Percentiles rank a stretch among this genome's conserved stretches.
Conservation (phyloP, 2,329 filamentous ascomycete species). For the Fulvia fulva region DNA sequence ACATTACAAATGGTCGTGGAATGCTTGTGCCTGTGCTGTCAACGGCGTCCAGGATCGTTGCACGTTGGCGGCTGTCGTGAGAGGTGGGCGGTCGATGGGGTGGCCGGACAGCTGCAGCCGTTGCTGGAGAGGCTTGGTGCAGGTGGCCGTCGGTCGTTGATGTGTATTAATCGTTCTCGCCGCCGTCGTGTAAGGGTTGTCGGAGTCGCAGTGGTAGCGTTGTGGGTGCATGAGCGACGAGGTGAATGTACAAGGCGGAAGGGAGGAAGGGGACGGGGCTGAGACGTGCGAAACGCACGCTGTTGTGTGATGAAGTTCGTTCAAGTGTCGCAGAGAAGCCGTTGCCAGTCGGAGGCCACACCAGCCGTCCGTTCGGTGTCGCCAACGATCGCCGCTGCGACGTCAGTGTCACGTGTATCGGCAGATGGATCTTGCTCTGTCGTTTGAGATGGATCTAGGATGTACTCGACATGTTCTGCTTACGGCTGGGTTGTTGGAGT, state of each 20-base stretch:
- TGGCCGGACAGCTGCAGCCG: neutral
- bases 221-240: neutral
- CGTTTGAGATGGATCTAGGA: neutral
- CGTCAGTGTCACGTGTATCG: slow-evolving; percentile 5
- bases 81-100: neutral
- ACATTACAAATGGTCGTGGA: neutral
- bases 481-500: neutral
- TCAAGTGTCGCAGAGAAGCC: neutral
- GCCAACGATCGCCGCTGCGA: neutral
- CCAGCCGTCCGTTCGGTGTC: neutral
- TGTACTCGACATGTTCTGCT: neutral
- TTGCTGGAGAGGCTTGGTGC: neutral
- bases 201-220: neutral
- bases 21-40: neutral
- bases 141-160: neutral
- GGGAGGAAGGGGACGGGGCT: neutral
- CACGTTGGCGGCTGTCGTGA: slow-evolving; percentile 3
- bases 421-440: neutral
- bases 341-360: neutral
- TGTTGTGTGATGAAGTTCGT: neutral
- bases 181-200: neutral
- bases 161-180: neutral
- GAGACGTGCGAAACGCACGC: neutral
- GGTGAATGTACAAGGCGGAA: neutral
- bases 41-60: neutral